Percentiles rank a stretch among this genome's conserved stretches.
phyloP scores from a whole-genome alignment of 2,329 filamentous ascomycete genomes.

The Fonsecaea pedrosoi region DNA sequence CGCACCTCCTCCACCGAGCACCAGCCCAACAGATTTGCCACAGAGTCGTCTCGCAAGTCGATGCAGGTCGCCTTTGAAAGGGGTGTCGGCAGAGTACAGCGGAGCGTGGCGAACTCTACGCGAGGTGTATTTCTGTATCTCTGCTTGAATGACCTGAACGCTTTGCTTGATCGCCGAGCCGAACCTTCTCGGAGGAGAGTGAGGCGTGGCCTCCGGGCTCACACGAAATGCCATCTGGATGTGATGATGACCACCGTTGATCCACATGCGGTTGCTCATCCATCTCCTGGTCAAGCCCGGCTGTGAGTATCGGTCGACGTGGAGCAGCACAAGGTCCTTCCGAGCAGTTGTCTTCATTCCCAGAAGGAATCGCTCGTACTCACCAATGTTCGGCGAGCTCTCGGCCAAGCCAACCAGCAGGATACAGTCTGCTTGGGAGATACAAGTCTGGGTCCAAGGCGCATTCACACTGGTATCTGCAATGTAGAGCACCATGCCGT shows the following conservation, averaged over 20 bases:
- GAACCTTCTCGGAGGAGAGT: constrained; percentile 76
- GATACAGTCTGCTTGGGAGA: constrained; percentile 95
- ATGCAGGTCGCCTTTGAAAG: constrained; percentile 97
- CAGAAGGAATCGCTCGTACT: constrained; percentile 94
- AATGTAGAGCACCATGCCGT: constrained; percentile 91
- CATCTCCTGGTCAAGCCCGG: constrained; percentile 86
- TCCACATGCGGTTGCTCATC: constrained; percentile 93
- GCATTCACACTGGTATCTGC: constrained; percentile 97
- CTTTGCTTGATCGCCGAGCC: constrained; percentile 87
- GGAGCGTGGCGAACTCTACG: constrained; percentile 86
- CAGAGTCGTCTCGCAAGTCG: constrained; percentile 86
- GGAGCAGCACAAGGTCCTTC: constrained; percentile 88
- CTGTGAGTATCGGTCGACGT: constrained; percentile 84
- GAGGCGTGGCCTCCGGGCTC: constrained; percentile 72
- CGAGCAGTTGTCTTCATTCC: constrained; percentile 97
- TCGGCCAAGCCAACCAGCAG: constrained; percentile 90
- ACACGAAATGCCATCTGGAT: constrained; percentile 91
- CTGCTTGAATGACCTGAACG: constrained; percentile 92
- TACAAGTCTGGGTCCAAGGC: constrained; percentile 98
- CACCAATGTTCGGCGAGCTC: constrained; percentile 85
- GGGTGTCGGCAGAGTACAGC: constrained; percentile 87
- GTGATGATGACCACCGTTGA: constrained; percentile 96
- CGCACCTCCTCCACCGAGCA: constrained; percentile 91
- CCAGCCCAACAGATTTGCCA: constrained; percentile 91
- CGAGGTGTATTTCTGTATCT: constrained; percentile 98